Evolutionary conservation across 169 alveolate genomes (phyloP), one percentile per base, ranked within the genome.

Genomic region (Eimeria sp.): DNA sequence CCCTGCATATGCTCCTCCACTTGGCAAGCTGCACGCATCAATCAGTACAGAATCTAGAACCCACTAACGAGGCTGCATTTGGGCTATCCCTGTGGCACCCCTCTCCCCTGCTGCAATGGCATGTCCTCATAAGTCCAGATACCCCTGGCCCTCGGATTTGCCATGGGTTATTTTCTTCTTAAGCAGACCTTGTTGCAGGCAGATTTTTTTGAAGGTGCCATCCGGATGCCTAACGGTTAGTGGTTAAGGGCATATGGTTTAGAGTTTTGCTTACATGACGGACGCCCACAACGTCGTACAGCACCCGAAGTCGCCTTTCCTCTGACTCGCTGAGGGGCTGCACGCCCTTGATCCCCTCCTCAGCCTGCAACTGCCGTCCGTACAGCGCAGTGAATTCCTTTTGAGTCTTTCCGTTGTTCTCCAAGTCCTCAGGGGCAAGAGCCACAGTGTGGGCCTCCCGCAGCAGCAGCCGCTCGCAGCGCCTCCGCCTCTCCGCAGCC

Each of bases 201-300:
- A n/a, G 51, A 72, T 14, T 72, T 43, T 10, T 20, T n/a, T 10
- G 3, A 34, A 34, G 5, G 43, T 49, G 30, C 82, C 5, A 3
- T 0, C 45, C 40, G 25, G 22, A 43, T 34, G 3, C 14, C 43
- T n/a, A 25, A 65, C 43, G 75, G 14, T 30, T 13, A 25, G n/a
- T 7, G 75, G 43, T 30, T 34, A 13, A 72, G 54, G 54, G 82
- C 0, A 0, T 72, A 72, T 49, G 82, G 82, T 30, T 72, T 72
- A 72, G 82, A 27, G 82, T 34, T 72, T 34, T 34, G 25, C 75
- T 65, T 65, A 93, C 96, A 94, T 98, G 98, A 11, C 99, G 89
- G 18, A 97, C 98, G 65, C 98, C 98, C n/a, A 97, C 98, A 20
- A 97, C 98, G 89, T 97, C 98, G 70, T 97, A 97, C 67, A 98